These are phyloP conservation scores for Parathielavia appendiculata DNA, from an alignment of 495 filamentous ascomycete genomes.

Conservation along the genomic window DNA sequence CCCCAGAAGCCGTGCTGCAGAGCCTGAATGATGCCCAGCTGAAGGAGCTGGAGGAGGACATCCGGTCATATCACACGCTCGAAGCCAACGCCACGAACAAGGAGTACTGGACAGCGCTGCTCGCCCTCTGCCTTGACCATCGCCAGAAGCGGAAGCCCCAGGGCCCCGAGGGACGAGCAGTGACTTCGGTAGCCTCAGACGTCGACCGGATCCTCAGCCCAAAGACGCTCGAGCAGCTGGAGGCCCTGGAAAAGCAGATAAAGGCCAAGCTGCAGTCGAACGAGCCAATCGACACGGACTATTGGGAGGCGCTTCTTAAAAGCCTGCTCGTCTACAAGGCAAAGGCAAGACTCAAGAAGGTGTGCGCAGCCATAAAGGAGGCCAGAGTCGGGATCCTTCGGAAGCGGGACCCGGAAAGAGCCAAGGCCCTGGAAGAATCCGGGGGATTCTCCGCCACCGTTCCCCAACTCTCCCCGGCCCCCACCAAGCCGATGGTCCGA, in stretches of 20 bases:
- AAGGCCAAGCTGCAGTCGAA: constrained; percentile 75
- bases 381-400: constrained; percentile 63
- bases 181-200: constrained; percentile 77
- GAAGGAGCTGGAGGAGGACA: constrained; percentile 75
- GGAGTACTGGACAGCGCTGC: constrained; percentile 91
- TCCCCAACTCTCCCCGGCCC: constrained; percentile 8
- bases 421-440: constrained; percentile 45
- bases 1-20: constrained; percentile 79
- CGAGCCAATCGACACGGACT: constrained; percentile 92
- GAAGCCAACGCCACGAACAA: constrained; percentile 72
- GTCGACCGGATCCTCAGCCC: constrained; percentile 80
- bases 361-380: constrained; percentile 73
- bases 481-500: constrained; percentile 25
- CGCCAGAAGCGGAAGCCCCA: constrained; percentile 59
- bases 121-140: constrained; percentile 75
- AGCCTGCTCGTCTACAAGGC: constrained; percentile 88
- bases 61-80: constrained; percentile 75
- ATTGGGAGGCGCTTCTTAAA: constrained; percentile 89
- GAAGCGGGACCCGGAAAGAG: constrained; percentile 66
- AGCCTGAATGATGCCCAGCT: constrained; percentile 64
- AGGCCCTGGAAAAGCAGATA: constrained; percentile 79
- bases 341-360: constrained; percentile 73
- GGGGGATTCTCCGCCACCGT: constrained; percentile 23
- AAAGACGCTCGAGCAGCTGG: constrained; percentile 82
- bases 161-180: constrained; percentile 61